Evolutionary conservation across 805 yeast genomes (phyloP), one percentile per base, ranked within the genome.

Genomic region (Ogataea trehalophila): DNA sequence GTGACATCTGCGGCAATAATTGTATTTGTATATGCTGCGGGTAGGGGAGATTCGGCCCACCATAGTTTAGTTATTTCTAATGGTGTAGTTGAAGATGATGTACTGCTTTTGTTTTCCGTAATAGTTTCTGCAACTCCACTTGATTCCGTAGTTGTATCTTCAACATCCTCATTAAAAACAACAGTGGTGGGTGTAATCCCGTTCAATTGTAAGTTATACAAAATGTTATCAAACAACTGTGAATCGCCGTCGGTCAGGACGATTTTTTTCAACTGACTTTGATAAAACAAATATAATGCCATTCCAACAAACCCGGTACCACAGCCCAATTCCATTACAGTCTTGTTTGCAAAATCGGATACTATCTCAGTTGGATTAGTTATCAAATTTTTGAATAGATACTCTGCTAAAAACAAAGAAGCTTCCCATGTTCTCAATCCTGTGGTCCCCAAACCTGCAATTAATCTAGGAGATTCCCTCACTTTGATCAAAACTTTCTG

Each of bases 351-450:
- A 16, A 68, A 57, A 4, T 56, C 39, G 13, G 17, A 6, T 20
- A 5, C 18, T 33, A 20, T n/a, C 4, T n/a, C 29, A 15, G 31
- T 18, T 6, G 42, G n/a, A 8, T 23, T 18, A 26, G 29, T 18
- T 8, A 47, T 39, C 4, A 39, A 16, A 18, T 45, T 47, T 3
- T 51, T 43, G 1, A 69, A 52, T 15, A 87, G 54, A 55, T 68
- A 84, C 36, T 80, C 73, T 1, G 85, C 69, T 7, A 92, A 65
- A 45, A 72, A 87, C 6, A 87, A 55, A 0, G 96, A 85, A 2
- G 96, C 97, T 60, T 89, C 97, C 98, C 97, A 91, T 0, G 97
- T 92, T 37, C 97, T 70, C 46, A 81, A 67, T 0, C 97, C 97
- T 0, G 97, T 92, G 1, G 95, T 84, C 5, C 95, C 95, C n/a